Percentiles rank a stretch among this genome's conserved stretches.
Conservation (phyloP, 345 rosid species). For the Gossypium anomalum region DNA sequence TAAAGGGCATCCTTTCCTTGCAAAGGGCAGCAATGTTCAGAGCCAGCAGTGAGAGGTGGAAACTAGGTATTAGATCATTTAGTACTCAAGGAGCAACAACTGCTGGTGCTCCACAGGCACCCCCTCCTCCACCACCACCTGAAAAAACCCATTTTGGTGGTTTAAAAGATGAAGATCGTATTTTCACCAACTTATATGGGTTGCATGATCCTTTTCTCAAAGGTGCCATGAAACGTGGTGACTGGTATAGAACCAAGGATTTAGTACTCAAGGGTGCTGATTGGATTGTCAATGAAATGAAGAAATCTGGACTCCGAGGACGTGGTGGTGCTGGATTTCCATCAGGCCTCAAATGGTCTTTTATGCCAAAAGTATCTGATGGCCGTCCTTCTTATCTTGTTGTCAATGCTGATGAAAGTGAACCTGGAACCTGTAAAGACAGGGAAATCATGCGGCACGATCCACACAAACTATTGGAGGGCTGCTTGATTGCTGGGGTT, state of each 20-base stretch:
- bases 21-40: slow-evolving; percentile 45
- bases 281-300: slow-evolving; percentile 91
- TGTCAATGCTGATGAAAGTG: slow-evolving; percentile 98
- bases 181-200: slow-evolving; percentile 88
- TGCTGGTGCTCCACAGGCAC: slow-evolving; percentile 61
- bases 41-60: slow-evolving; percentile 40
- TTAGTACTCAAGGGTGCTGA: slow-evolving; percentile 90
- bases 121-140: slow-evolving; percentile 78
- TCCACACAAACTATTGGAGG: slow-evolving; percentile 93
- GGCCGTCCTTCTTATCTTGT: slow-evolving; percentile 92
- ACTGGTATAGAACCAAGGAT: slow-evolving; percentile 73
- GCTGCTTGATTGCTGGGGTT: slow-evolving; percentile 95
- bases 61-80: slow-evolving; percentile 49
- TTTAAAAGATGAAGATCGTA: slow-evolving; percentile 88
- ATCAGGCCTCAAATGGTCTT: slow-evolving; percentile 97
- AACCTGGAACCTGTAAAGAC: slow-evolving; percentile 98
- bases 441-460: slow-evolving; percentile 97
- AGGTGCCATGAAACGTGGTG: slow-evolving; percentile 96
- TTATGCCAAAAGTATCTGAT: slow-evolving; percentile 94
- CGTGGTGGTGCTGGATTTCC: slow-evolving; percentile 98
- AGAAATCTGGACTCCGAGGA: slow-evolving; percentile 94
- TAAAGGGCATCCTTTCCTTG: slow-evolving; percentile 65
- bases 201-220: slow-evolving; percentile 88
- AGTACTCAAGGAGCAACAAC: slow-evolving; percentile 75
- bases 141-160: slow-evolving; percentile 98